phyloP scores from a whole-genome alignment of 345 rosid species.

The Excoecaria agallocha region DNA sequence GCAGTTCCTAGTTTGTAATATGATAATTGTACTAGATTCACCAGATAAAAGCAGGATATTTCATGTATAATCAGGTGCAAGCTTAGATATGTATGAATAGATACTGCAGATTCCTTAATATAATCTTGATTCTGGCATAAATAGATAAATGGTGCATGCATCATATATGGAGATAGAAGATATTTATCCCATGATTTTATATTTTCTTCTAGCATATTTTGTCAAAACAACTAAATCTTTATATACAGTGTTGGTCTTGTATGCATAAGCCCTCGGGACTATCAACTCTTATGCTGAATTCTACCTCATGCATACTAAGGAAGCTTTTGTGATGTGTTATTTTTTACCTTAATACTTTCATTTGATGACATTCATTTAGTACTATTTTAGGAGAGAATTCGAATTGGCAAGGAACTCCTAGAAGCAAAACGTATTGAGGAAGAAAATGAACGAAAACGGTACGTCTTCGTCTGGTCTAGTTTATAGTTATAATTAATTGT shows the following conservation, averaged over 20 bases:
- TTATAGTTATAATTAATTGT: not conserved
- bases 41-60: not conserved
- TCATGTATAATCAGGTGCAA: not conserved
- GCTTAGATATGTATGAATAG: not conserved
- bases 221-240: not conserved
- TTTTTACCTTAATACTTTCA: not conserved
- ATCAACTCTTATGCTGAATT: not conserved
- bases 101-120: not conserved
- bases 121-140: not conserved
- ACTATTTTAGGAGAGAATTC: conserved; percentile 74
- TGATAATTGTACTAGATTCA: not conserved
- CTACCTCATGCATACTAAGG: not conserved
- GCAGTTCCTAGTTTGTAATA: not conserved
- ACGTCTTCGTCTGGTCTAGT: conserved; percentile 22
- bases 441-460: conserved; percentile 96
- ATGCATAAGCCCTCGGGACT: not conserved
- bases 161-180: not conserved
- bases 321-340: not conserved
- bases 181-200: not conserved
- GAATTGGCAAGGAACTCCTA: conserved; percentile 91
- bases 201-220: not conserved
- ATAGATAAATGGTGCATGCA: not conserved
- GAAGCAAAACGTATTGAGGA: conserved; percentile 95
- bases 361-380: not conserved
- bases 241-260: not conserved